phyloP scores from a whole-genome alignment of 129 eudicot species.

The Tagetes erecta region DNA sequence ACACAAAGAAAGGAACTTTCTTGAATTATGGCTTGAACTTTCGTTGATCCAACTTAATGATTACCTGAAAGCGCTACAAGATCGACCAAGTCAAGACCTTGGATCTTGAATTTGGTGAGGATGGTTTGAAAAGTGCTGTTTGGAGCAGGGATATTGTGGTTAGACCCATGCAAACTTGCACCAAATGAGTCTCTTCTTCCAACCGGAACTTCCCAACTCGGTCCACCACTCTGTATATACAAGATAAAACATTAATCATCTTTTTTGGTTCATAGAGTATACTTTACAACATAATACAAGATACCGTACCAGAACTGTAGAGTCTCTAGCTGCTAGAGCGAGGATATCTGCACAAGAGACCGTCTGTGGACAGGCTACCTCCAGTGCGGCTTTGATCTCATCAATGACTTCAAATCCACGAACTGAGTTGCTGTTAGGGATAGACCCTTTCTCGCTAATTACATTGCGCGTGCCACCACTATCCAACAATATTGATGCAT shows the following conservation, averaged over 20 bases:
- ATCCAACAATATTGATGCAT: conserved; percentile 78
- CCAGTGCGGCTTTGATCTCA: conserved; percentile 74
- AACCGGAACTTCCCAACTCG: conserved; percentile 85
- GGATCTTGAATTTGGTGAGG: conserved; percentile 69
- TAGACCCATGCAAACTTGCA: conserved; percentile 82
- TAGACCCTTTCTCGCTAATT: conserved; percentile 67
- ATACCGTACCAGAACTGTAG: conserved; percentile 56
- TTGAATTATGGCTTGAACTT: conserved; percentile 3
- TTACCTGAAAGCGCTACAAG: conserved; percentile 84
- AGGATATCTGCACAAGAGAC: conserved; percentile 92
- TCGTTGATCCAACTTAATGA: not conserved
- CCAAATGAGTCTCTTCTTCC: conserved; percentile 84
- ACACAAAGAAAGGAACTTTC: conserved; percentile 19
- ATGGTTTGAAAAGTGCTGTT: conserved; percentile 84
- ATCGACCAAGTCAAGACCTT: conserved; percentile 70
- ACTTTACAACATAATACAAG: not conserved
- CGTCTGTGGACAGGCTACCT: conserved; percentile 66
- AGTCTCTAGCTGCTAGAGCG: conserved; percentile 81
- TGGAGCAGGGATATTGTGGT: conserved; percentile 86
- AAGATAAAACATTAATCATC: not conserved
- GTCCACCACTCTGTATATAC: conserved; percentile 72
- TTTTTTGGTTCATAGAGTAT: not conserved
- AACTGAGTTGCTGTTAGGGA: conserved; percentile 67
- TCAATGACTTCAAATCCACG: conserved; percentile 90
- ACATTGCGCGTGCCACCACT: conserved; percentile 45